These are phyloP conservation scores for Lophiostoma macrostomum DNA, from an alignment of 495 filamentous ascomycete genomes.

Conservation along the genomic window DNA sequence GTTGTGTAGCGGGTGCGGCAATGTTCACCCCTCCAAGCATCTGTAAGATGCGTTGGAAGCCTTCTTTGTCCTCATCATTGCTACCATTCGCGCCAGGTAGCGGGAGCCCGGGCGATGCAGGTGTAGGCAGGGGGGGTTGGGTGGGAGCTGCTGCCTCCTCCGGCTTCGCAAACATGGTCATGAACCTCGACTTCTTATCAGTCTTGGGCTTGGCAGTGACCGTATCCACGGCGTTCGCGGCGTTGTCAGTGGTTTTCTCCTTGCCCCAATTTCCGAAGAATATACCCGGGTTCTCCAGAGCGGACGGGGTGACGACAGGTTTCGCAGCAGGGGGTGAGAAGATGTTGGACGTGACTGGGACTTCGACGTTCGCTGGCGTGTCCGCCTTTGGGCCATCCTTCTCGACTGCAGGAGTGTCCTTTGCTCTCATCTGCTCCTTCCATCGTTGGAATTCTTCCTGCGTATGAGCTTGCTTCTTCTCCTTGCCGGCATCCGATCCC, in stretches of 20 bases:
- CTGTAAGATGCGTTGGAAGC: slow-evolving; percentile 81
- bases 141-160: slow-evolving; percentile 48
- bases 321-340: neutral
- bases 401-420: slow-evolving; percentile 46
- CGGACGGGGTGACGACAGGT: slow-evolving; percentile 49
- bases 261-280: slow-evolving; percentile 68
- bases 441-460: slow-evolving; percentile 93
- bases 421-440: slow-evolving; percentile 86
- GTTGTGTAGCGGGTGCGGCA: neutral
- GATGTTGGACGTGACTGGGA: neutral
- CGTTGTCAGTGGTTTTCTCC: slow-evolving; percentile 35
- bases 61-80: slow-evolving; percentile 75
- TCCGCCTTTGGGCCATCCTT: slow-evolving; percentile 41
- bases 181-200: slow-evolving; percentile 63
- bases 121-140: slow-evolving; percentile 29
- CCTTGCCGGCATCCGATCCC: slow-evolving; percentile 34
- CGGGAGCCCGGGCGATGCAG: slow-evolving; percentile 24
- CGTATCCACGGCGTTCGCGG: slow-evolving; percentile 32
- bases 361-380: neutral
- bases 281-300: slow-evolving; percentile 69
- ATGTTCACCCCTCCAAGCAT: slow-evolving; percentile 64
- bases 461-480: slow-evolving; percentile 62
- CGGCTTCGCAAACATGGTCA: slow-evolving; percentile 68
- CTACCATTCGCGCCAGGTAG: slow-evolving; percentile 45
- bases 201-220: slow-evolving; percentile 52